Base-by-base conservation (phyloP, 306 rosid genomes). In the Trifolium pratense region DNA sequence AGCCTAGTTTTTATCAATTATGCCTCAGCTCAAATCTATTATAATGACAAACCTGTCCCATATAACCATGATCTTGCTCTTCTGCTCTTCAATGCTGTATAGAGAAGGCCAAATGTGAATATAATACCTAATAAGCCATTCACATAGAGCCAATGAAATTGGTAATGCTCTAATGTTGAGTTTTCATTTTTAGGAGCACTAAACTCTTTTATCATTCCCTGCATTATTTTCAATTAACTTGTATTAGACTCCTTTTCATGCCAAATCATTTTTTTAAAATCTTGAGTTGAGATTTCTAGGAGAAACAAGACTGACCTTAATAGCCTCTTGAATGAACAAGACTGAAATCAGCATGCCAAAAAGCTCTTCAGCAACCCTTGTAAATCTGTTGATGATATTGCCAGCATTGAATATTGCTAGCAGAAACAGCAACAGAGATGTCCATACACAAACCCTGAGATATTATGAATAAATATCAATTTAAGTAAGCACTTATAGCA, bases 341-440 rank as follows among this genome's bases (percentile, higher is more conserved):
- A 89, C 89, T 10, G 89, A 29, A 66, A 89, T 93, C 80, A 93
- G 70, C 96, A 89, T 90, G 81, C 96, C 98, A 48, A 93, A 90
- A 67, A 90, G 87, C 45, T 90, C 97, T 1, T 90, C 96, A 0
- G 97, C 93, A 68, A 89, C 75, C 86, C 97, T 90, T 1, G 97
- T 93, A 69, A 93, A 93, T 72, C 81, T 83, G 12, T 70, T 89
- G 85, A 92, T 82, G 9, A 89, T 71, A 31, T 42, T 55, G 20
- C 84, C 83, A 16, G 85, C 98, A 79, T 91, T 91, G 87, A 90
- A 90, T 36, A 83, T 81, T 32, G 93, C 93, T 20, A 90, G 86
- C 13, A 93, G 83, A 75, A 89, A 75, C 56, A 93, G 80, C 82
- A 89, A 73, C n/a, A 90, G 82, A 65, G 97, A 76, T 32, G 98